These are phyloP conservation scores for Hypoxylon crocopeplum DNA, from an alignment of 495 filamentous ascomycete genomes.

Conservation along the genomic window DNA sequence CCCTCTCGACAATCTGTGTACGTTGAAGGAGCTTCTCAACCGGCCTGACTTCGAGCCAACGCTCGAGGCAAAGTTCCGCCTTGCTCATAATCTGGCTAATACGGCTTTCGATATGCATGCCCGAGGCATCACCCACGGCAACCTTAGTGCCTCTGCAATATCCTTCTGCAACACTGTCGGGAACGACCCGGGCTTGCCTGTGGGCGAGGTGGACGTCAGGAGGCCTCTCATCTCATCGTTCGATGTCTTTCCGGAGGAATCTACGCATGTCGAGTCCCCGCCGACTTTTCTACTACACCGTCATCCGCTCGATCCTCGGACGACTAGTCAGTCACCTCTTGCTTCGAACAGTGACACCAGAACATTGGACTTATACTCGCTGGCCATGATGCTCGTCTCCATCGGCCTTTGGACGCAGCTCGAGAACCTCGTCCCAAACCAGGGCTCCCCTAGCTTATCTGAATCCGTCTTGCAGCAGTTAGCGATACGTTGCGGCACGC, in stretches of 20 bases:
- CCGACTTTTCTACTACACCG: conserved; percentile 67
- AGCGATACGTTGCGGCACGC: conserved; percentile 73
- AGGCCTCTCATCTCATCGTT: conserved; percentile 81
- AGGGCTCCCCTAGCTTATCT: conserved; percentile 44
- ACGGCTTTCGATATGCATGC: conserved; percentile 78
- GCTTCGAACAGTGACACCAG: conserved; percentile 54
- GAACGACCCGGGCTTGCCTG: conserved; percentile 47
- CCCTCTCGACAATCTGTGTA: conserved; percentile 57
- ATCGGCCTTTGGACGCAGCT: conserved; percentile 90
- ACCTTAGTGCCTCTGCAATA: conserved; percentile 80
- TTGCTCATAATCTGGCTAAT: conserved; percentile 80
- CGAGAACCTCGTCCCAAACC: conserved; percentile 59
- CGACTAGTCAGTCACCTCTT: conserved; percentile 58
- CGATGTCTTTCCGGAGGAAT: conserved; percentile 77
- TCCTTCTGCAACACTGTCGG: conserved; percentile 70
- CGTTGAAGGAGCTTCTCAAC: conserved; percentile 54
- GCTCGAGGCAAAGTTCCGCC: conserved; percentile 80
- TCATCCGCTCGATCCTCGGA: conserved; percentile 76
- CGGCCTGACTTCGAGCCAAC: conserved; percentile 63
- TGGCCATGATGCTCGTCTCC: conserved; percentile 83
- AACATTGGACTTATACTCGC: conserved; percentile 82
- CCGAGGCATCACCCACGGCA: conserved; percentile 77
- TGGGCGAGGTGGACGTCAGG: conserved; percentile 67
- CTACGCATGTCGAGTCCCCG: conserved; percentile 47
- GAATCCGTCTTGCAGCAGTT: conserved; percentile 64